These are phyloP conservation scores for Arthrinium puccinioides DNA, from an alignment of 2,329 filamentous ascomycete species.

Conservation along the genomic window DNA sequence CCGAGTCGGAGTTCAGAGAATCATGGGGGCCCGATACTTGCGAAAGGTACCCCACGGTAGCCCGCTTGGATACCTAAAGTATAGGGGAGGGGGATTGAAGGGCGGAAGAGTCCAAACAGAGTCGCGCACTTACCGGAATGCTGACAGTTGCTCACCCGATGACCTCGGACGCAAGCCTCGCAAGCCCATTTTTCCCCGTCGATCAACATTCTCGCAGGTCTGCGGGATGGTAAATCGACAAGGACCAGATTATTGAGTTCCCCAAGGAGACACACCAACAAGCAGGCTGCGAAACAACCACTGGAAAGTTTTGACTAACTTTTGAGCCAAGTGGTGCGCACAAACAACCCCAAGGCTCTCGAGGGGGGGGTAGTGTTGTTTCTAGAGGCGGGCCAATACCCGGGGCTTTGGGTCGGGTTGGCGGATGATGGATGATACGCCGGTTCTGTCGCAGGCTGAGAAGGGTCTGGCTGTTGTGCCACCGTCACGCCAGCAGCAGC, in stretches of 20 bases:
- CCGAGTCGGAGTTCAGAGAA: too few relatives aligned
- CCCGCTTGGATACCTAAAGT: not conserved
- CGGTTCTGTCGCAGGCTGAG: slow-evolving; percentile 4
- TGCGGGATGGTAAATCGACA: not conserved
- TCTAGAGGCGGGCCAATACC: slow-evolving; percentile 1
- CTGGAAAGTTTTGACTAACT: too few relatives aligned
- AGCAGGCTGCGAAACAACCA: too few relatives aligned
- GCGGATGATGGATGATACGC: slow-evolving; percentile 1
- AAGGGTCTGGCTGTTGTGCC: slow-evolving; percentile 2
- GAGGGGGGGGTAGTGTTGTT: not conserved
- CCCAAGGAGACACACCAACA: too few relatives aligned
- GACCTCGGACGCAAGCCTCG: slow-evolving; percentile 95
- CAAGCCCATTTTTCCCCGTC: slow-evolving; percentile 98
- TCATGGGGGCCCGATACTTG: not conserved
- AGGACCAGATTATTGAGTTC: not conserved
- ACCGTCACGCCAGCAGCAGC: slow-evolving; percentile 1
- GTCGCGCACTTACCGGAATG: slow-evolving; percentile 68
- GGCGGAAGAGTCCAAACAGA: slow-evolving; percentile 7
- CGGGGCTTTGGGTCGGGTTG: not conserved
- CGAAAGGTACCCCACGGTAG: not conserved
- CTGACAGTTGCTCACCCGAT: slow-evolving; percentile 97
- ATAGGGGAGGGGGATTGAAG: slow-evolving; percentile 5
- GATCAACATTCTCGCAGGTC: slow-evolving; percentile 57
- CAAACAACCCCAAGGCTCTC: not conserved
- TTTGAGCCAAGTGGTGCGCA: not conserved